Evolutionary conservation across 768 basidiomycete species (phyloP), one percentile per base, ranked within the genome.

Genomic region (Suillus placidus): DNA sequence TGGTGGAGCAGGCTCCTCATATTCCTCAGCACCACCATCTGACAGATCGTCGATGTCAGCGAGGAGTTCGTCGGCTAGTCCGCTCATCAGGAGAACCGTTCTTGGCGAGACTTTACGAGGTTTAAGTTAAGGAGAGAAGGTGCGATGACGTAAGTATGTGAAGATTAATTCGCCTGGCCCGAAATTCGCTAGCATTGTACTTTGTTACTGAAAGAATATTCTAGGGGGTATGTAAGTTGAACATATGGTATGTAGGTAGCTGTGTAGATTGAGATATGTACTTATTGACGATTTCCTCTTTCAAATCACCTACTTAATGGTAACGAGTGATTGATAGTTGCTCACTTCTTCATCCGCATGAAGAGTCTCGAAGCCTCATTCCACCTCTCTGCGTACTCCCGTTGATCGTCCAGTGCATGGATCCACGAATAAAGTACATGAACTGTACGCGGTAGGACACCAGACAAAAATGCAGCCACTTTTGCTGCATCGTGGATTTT

Each of bases 11-110:
- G 70, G 68, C 55, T 88, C 84, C 43, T 85, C 81, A 60, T 83
- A 79, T 18, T 87, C 76, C 3, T 81, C 83, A 34, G 80, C 85
- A 23, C 76, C 87, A 38, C 83, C 90, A 66, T 88, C 92, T 6
- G 92, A 93, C 64, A 94, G 84, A 57, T 88, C 93, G 55, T 96
- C 94, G 16, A 97, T 88, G 78, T 97, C 96, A 37, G 94, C 94
- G 18, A 97, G 82, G 20, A 98, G 89, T 74, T 97, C 94, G 79
- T 98, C 91, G 26, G 94, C 97, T 35, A 98, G 87, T 60, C 87
- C 87, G 73, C 88, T 88, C 92, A 94, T 94, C 63, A 12, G 18
- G 18, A 60, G 38, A 20, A 42, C 40, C 6, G 40, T 32, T 58
- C 8, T 57, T 30, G 26, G 26, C 26, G 26, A 26, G 26, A 26